Evolutionary conservation across 176 grass and related monocot species (phyloP), one percentile per base, ranked within the genome.

Genomic region (Carex scoparia): DNA sequence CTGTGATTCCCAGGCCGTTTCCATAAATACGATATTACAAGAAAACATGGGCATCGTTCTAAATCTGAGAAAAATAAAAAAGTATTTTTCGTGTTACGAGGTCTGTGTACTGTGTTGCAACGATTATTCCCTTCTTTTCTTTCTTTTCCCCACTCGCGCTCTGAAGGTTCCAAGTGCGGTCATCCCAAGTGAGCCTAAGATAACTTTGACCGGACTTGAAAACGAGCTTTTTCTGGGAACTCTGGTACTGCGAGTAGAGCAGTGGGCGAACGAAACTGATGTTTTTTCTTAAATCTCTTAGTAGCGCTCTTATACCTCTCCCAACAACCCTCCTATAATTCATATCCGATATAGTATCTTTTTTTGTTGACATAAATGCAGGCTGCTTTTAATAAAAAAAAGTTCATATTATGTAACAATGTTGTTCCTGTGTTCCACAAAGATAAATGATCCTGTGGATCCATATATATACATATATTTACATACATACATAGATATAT

Each of bases 111-210:
- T 55, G 81, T 83, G 63, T 83, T 44, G 46, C 12, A 83, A 68
- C 62, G 63, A 83, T 83, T 83, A 83, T 83, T 83, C 81, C 61
- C 40, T 83, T 83, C 81, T 83, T 83, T 83, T 69, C 81, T 83
- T 83, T 82, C 65, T 33, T 83, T 83, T 68, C 61, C 27, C 49
- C 31, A 32, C 81, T 83, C 65, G n/a, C 62, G 1, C 44, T 83
- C 81, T 83, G 81, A 83, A 83, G 81, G 61, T 83, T 83, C 80
- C 46, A 38, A 63, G 58, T 81, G 79, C 56, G 33, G 79, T 81
- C 79, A 81, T 81, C 79, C 57, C 60, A 49, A 81, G 57, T 69
- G 81, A 83, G 11, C 40, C 81, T 69, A 83, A 83, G 81, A 18
- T 68, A 67, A 64, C 81, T 83, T 83, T 83, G 81, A 83, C 81